phyloP scores from a whole-genome alignment of 2,329 filamentous ascomycete species.

The Penicillium occitanis region DNA sequence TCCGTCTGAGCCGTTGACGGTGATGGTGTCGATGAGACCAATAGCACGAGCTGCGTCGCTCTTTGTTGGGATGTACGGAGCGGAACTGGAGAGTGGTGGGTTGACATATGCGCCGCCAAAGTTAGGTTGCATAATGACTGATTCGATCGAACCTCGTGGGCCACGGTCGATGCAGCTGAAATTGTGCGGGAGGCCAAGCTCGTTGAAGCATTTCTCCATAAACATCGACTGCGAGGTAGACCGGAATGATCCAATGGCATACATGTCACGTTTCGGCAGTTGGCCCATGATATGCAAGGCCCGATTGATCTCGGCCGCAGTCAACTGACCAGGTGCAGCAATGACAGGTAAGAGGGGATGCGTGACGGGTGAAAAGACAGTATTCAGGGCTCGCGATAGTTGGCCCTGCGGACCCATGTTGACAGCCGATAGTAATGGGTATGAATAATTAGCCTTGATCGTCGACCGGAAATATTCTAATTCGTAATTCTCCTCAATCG shows the following conservation, averaged over 20 bases:
- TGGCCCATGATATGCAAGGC: conserved; percentile 77
- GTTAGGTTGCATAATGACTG: conserved; percentile 68
- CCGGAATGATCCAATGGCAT: conserved; percentile 71
- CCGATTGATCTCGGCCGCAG: conserved; percentile 79
- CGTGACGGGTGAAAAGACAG: conserved; percentile 83
- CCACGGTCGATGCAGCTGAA: conserved; percentile 73
- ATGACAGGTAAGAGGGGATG: conserved; percentile 81
- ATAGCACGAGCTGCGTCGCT: conserved; percentile 77
- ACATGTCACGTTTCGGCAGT: conserved; percentile 75
- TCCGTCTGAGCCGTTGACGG: conserved; percentile 56
- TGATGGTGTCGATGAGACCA: conserved; percentile 78
- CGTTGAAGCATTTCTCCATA: conserved; percentile 80
- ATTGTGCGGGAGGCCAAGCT: conserved; percentile 80
- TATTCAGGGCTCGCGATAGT: conserved; percentile 78
- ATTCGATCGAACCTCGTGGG: conserved; percentile 65
- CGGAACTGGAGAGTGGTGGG: conserved; percentile 62
- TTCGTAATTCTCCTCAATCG: conserved; percentile 84
- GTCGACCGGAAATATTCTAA: conserved; percentile 83
- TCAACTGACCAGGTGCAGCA: conserved; percentile 81
- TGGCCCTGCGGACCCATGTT: conserved; percentile 89
- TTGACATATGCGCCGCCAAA: conserved; percentile 83
- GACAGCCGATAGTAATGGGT: conserved; percentile 75
- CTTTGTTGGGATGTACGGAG: conserved; percentile 62
- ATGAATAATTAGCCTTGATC: conserved; percentile 67
- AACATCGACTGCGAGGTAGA: conserved; percentile 79